phyloP scores from a whole-genome alignment of 1,139 yeast species.

The Arxiozyma heterogenica region DNA sequence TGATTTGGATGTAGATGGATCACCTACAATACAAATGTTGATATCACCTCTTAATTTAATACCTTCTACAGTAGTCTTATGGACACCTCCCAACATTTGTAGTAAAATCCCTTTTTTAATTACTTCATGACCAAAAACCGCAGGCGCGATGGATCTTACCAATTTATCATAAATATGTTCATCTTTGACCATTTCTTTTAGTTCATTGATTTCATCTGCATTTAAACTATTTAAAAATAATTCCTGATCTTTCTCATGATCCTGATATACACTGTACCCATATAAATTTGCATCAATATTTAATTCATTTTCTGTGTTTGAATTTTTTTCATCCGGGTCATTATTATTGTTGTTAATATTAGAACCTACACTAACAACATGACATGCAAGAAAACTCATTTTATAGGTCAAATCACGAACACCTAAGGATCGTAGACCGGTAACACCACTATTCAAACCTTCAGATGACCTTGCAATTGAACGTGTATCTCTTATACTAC shows the following conservation, averaged over 20 bases:
- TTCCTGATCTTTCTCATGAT: constrained; percentile 58
- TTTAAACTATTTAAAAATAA: constrained; percentile 70
- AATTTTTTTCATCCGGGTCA: constrained; percentile 6
- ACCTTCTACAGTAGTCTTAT: constrained; percentile 88
- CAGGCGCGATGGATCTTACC: constrained; percentile 89
- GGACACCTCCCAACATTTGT: constrained; percentile 93
- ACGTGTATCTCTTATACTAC: constrained; percentile 61
- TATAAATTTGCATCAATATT: constrained; percentile 20
- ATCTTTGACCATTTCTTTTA: constrained; percentile 86
- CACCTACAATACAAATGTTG: constrained; percentile 94
- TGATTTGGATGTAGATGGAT: constrained; percentile 95
- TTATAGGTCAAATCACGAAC: constrained; percentile 91
- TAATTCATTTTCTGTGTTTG: constrained; percentile 24
- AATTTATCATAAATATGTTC: constrained; percentile 77
- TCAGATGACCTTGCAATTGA: constrained; percentile 53
- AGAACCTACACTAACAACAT: constrained; percentile 43
- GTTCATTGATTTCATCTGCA: constrained; percentile 73
- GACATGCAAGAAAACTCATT: constrained; percentile 85
- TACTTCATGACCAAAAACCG: constrained; percentile 93
- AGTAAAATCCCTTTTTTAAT: constrained; percentile 85
- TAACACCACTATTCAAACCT: constrained; percentile 73
- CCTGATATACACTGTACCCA: constrained; percentile 22
- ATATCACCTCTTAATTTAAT: constrained; percentile 95
- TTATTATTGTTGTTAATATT: constrained; percentile 15
- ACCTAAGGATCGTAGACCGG: constrained; percentile 80